Percentiles rank a stretch among this genome's conserved stretches.
phyloP scores from a whole-genome alignment of 2,329 filamentous ascomycete genomes.

The Chalaropsis ovoidea region DNA sequence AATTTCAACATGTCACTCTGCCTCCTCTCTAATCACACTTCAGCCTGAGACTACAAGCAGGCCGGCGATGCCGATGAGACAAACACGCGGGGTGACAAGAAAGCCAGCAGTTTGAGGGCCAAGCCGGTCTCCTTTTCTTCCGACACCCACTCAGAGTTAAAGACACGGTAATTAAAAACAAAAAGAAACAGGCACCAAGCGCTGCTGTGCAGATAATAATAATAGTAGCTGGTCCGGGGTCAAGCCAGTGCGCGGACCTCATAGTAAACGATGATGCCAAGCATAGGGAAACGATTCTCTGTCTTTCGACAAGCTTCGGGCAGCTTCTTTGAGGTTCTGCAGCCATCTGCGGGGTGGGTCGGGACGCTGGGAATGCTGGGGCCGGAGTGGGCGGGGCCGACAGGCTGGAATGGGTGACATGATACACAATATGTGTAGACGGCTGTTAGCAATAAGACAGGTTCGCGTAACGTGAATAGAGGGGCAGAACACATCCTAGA shows the following conservation, averaged over 20 bases:
- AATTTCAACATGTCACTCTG: neutral
- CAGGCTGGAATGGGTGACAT: neutral
- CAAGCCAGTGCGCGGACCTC: conserved; percentile 7
- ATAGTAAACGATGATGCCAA: neutral
- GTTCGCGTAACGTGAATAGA: neutral
- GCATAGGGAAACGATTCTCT: neutral
- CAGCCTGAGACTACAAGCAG: neutral
- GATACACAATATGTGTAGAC: neutral
- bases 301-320: neutral
- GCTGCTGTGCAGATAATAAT: neutral
- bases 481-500: neutral
- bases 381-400: neutral
- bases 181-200: neutral
- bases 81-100: neutral
- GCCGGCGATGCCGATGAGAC: conserved; percentile 9
- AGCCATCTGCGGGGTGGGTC: neutral
- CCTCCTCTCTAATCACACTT: neutral
- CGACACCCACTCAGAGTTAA: neutral
- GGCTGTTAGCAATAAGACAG: neutral
- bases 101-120: neutral
- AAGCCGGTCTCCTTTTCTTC: neutral
- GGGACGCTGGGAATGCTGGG: neutral
- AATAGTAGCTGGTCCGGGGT: neutral
- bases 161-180: neutral
- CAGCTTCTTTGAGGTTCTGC: conserved; percentile 13